Base-by-base conservation (phyloP, 768 basidiomycete species). In the Xanthoconium purpureum region DNA sequence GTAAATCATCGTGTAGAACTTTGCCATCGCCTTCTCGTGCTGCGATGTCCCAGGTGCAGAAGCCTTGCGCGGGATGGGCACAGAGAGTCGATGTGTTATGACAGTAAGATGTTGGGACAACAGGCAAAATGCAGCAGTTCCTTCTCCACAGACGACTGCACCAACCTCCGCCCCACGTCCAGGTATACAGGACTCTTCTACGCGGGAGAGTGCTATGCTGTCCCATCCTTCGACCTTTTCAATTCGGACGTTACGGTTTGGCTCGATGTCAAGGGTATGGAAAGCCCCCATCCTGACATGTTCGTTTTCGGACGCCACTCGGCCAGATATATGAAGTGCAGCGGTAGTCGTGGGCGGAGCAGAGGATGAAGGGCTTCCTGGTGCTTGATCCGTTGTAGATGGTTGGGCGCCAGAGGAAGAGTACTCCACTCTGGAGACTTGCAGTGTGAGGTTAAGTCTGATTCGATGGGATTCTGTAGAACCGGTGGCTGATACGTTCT, bases 101-200 rank as follows among this genome's bases (percentile, higher is more conserved):
- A 95, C 78, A 2, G 97, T 99, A 88, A 98, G 95, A 72, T 98
- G 95, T 64, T 98, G 88, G 2, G 95, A 98, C 14, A 99, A 78
- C 32, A 99, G 74, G 71, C 97, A 98, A 70, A 99, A 90, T 11
- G 92, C 88, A 1, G 97, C 97, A 3, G 84, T 87, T 18, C 97
- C 97, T 78, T 99, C 97, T 35, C 97, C 96, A 61, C 91, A 93
- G 5, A 99, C 92, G 24, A 99, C 81, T 0, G 97, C 97, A 14
- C 91, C 97, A 5, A 99, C 88, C 66, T 99, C 97, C 6, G 97
- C 97, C 0, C 97, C 96, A 62, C 89, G 78, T 28, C 96, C 97
- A n/a, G 94, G 94, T 38, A 91, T 77, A 52, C 92, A 94, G 20
- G 94, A 83, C 59, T 98, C 97, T 50, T 90, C 79, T 0, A 99